Percentiles rank a stretch among this genome's conserved stretches.
Evolutionary conservation across 306 rosid genomes (phyloP).

Genomic region (Vicia faba): DNA sequence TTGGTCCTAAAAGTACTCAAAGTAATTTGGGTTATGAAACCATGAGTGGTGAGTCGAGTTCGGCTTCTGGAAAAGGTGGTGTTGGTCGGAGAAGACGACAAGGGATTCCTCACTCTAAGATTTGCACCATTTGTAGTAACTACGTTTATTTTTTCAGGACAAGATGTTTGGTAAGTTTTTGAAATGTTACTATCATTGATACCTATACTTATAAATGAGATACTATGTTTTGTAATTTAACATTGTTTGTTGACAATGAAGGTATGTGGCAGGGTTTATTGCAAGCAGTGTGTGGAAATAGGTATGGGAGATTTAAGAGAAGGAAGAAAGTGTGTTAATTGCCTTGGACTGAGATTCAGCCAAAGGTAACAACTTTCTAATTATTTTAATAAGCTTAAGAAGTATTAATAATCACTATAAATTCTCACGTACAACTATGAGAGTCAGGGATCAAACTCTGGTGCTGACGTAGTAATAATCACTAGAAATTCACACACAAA

Average conservation of each 20-base stretch:
- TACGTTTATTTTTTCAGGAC: slow-evolving; percentile 66
- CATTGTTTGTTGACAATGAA: slow-evolving; percentile 36
- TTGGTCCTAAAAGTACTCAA: slow-evolving; percentile 27
- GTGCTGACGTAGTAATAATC: no score
- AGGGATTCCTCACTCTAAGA: slow-evolving; percentile 84
- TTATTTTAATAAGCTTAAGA: no score
- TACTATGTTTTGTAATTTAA: neutral
- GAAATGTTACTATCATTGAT: neutral
- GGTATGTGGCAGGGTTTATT: slow-evolving; percentile 94
- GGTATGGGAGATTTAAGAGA: slow-evolving; percentile 94
- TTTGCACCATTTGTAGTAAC: slow-evolving; percentile 67
- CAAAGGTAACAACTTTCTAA: slow-evolving; percentile 57
- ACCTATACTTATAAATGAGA: neutral
- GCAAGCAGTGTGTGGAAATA: slow-evolving; percentile 64
- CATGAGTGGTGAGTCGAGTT: slow-evolving; percentile 44
- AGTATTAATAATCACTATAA: no score
- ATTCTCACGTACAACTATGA: no score
- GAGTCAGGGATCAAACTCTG: no score
- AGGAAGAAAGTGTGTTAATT: slow-evolving; percentile 83
- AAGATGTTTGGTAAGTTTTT: slow-evolving; percentile 70
- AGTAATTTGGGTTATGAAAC: slow-evolving; percentile 41
- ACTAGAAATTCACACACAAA: no score
- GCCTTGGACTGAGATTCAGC: slow-evolving; percentile 84
- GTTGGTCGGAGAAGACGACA: slow-evolving; percentile 51
- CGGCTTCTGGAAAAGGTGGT: slow-evolving; percentile 43